Conservation (phyloP, 2,329 filamentous ascomycete genomes). For the Sclerotinia minor region DNA sequence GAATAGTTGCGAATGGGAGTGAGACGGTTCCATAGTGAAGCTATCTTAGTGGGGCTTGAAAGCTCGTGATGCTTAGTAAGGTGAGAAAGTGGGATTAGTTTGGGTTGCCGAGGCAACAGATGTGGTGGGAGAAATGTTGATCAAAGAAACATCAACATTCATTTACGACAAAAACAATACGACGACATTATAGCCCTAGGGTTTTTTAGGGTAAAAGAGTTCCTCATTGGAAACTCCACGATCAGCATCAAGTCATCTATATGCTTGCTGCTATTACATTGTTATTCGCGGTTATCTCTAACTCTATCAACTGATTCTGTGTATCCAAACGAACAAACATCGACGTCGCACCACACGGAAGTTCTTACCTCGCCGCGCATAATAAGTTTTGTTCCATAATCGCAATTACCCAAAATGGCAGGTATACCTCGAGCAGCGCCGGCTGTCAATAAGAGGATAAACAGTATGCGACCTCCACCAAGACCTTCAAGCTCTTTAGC, state of each 20-base stretch:
- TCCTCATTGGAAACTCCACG: background rate
- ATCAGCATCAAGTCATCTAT: background rate
- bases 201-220: background rate
- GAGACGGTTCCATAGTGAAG: slow-evolving; percentile 15
- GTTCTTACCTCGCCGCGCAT: background rate
- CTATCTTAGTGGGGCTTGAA: slow-evolving; percentile 21
- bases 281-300: background rate
- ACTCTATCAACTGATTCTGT: background rate
- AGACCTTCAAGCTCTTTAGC: slow-evolving; percentile 48
- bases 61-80: slow-evolving; percentile 14
- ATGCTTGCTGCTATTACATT: background rate
- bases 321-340: slow-evolving; percentile 6
- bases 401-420: slow-evolving; percentile 48
- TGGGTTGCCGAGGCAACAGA: slow-evolving; percentile 11
- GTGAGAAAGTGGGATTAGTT: slow-evolving; percentile 10
- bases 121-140: slow-evolving; percentile 1
- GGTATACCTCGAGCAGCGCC: slow-evolving; percentile 52
- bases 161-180: slow-evolving; percentile 1
- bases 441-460: slow-evolving; percentile 50
- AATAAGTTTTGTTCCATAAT: background rate
- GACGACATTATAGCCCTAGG: background rate
- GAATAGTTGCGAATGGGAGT: background rate
- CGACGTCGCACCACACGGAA: background rate
- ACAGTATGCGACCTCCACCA: slow-evolving; percentile 54
- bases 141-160: slow-evolving; percentile 10